These are phyloP conservation scores for Glebionis coronaria DNA, from an alignment of 129 eudicot species.

Conservation along the genomic window DNA sequence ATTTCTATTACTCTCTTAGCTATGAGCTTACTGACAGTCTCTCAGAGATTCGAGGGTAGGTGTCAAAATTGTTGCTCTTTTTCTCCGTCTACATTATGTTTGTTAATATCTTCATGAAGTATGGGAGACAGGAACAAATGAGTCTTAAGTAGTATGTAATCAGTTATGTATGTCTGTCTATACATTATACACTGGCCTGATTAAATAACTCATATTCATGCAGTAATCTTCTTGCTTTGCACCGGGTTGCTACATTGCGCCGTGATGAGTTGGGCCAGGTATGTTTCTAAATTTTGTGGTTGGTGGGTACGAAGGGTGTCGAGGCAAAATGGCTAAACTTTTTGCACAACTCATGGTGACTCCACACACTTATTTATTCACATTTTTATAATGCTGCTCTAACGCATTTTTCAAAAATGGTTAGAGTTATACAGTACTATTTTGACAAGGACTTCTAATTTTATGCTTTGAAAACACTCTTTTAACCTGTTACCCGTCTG, in stretches of 20 bases:
- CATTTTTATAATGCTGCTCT: too few species aligned
- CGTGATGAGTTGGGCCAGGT: slow-evolving; percentile 99
- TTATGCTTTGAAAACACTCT: slow-evolving; percentile 2
- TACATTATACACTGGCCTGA: slow-evolving; percentile 12
- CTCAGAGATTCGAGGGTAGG: slow-evolving; percentile 96
- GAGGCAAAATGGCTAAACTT: neutral
- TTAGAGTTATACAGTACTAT: too few species aligned
- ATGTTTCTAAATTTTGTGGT: slow-evolving; percentile 22
- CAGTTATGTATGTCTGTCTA: slow-evolving; percentile 1
- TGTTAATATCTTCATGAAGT: neutral
- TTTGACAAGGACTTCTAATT: neutral
- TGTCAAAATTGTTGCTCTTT: neutral
- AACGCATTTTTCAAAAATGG: too few species aligned
- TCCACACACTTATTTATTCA: too few species aligned
- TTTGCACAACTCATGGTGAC: neutral
- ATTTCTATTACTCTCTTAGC: slow-evolving; percentile 76
- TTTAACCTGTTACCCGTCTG: too few species aligned
- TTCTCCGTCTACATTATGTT: neutral
- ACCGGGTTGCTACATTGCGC: slow-evolving; percentile 87
- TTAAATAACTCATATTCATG: slow-evolving; percentile 13
- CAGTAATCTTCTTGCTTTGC: slow-evolving; percentile 88
- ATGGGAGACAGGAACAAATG: too few species aligned
- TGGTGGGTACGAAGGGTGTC: neutral
- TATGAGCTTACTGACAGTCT: slow-evolving; percentile 86
- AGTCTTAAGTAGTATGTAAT: neutral